Conservation (phyloP, 352 stramenopile species). For the Pilasporangium apinafurcum region DNA sequence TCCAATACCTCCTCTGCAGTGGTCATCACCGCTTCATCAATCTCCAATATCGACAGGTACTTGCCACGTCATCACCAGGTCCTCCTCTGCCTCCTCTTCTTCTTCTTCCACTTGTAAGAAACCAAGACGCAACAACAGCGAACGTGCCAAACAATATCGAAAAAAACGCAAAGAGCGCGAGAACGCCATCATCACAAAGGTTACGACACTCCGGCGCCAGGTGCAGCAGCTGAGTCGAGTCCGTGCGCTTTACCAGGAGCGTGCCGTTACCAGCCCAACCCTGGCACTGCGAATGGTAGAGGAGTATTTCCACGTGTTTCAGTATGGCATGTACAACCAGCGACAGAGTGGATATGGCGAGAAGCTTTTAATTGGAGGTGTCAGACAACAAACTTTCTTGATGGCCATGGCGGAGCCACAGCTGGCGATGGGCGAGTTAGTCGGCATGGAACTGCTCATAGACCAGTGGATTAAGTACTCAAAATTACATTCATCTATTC, state of each 20-base stretch:
- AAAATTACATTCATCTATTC: constrained; percentile 20
- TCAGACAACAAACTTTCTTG: constrained; percentile 20
- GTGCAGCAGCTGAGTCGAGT: constrained; percentile 14
- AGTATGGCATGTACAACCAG: constrained; percentile 8
- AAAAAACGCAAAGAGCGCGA: constrained; percentile 6
- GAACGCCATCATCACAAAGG: not conserved
- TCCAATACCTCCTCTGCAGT: too few relatives aligned
- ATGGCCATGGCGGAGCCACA: constrained; percentile 13
- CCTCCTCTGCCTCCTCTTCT: too few relatives aligned
- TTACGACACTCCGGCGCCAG: constrained; percentile 10
- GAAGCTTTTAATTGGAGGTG: not conserved
- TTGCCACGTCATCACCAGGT: too few relatives aligned
- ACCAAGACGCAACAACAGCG: constrained; percentile 5
- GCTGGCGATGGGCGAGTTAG: constrained; percentile 10
- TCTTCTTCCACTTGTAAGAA: constrained; percentile 7
- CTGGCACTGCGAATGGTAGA: constrained; percentile 18
- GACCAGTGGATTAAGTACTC: constrained; percentile 22
- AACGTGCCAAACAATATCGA: constrained; percentile 9
- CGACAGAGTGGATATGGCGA: not conserved
- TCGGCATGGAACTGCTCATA: constrained; percentile 13
- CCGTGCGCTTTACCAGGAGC: constrained; percentile 11
- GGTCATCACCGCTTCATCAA: too few relatives aligned
- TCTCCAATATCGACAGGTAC: too few relatives aligned
- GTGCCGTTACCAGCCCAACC: constrained; percentile 6
- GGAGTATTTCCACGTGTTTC: constrained; percentile 37